phyloP scores from a whole-genome alignment of 2,329 filamentous ascomycete species.

The Pseudocercospora ulei region DNA sequence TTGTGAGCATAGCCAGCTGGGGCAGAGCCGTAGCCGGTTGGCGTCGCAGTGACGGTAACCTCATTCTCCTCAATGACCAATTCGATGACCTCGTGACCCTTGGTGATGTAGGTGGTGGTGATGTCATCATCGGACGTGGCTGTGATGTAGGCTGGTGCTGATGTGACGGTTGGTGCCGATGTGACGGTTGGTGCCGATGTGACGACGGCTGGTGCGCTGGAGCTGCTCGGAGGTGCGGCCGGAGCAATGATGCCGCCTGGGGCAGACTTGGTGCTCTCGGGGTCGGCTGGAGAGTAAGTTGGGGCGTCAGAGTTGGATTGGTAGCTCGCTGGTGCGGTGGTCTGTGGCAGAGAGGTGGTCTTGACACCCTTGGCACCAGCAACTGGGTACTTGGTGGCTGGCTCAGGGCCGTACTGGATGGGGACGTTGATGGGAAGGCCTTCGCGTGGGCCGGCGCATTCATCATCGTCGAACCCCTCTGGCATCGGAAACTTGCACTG shows the following conservation, averaged over 20 bases:
- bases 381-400: slow-evolving; percentile 34
- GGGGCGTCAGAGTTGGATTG: slow-evolving; percentile 18
- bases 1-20: slow-evolving; percentile 27
- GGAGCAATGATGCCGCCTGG: slow-evolving; percentile 24
- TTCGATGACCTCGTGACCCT: slow-evolving; percentile 39
- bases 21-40: slow-evolving; percentile 27
- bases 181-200: slow-evolving; percentile 7
- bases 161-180: slow-evolving; percentile 14
- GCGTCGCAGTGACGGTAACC: slow-evolving; percentile 37
- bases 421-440: slow-evolving; percentile 58
- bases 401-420: slow-evolving; percentile 40
- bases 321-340: slow-evolving; percentile 16
- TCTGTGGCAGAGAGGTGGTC: slow-evolving; percentile 18
- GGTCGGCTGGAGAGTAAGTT: slow-evolving; percentile 25
- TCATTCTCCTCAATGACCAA: slow-evolving; percentile 40
- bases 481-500: slow-evolving; percentile 58
- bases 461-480: slow-evolving; percentile 47
- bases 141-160: slow-evolving; percentile 25
- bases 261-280: slow-evolving; percentile 23
- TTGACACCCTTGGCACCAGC: slow-evolving; percentile 21
- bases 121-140: slow-evolving; percentile 28
- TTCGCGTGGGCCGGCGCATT: slow-evolving; percentile 48
- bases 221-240: slow-evolving; percentile 5
- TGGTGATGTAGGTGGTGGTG: slow-evolving; percentile 39
- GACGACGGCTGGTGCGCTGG: slow-evolving; percentile 8